phyloP scores from a whole-genome alignment of 495 filamentous ascomycete species.

The Penicilliopsis zonata region DNA sequence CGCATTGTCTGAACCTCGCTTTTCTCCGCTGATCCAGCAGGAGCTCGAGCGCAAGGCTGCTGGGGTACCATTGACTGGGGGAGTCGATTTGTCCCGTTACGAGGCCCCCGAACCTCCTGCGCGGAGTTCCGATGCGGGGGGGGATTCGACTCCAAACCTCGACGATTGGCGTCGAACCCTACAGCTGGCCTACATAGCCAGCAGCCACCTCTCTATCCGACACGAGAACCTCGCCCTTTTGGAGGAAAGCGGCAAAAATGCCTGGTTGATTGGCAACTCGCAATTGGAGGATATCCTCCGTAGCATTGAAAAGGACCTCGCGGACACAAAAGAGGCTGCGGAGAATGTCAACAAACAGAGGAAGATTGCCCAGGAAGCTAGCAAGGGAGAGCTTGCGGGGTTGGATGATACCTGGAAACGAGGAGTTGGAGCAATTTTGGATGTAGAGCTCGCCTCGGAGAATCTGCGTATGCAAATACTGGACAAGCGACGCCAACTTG shows the following conservation, averaged over 20 bases:
- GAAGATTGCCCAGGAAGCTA: constrained; percentile 55
- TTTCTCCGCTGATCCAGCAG: constrained; percentile 48
- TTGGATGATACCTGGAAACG: constrained; percentile 63
- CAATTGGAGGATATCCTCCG: constrained; percentile 63
- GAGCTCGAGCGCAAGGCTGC: constrained; percentile 50
- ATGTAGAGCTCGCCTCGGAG: constrained; percentile 68
- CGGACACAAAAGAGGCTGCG: constrained; percentile 45
- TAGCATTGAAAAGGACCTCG: constrained; percentile 67
- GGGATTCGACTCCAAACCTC: constrained; percentile 15
- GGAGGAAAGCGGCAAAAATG: constrained; percentile 73
- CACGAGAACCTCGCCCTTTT: constrained; percentile 61
- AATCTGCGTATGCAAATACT: constrained; percentile 51
- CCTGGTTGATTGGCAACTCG: constrained; percentile 78
- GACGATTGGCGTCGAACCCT: constrained; percentile 26
- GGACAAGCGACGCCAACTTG: constrained; percentile 33
- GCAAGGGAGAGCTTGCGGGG: constrained; percentile 50
- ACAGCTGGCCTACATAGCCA: constrained; percentile 46
- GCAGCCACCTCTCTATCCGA: constrained; percentile 53
- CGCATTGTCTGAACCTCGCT: constrained; percentile 24
- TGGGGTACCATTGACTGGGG: constrained; percentile 39
- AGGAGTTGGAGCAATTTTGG: constrained; percentile 58
- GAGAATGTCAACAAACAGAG: constrained; percentile 62
- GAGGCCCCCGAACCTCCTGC: constrained; percentile 45
- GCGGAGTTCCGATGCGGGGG: constrained; percentile 16
- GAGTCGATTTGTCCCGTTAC: constrained; percentile 75